phyloP scores from a whole-genome alignment of 2,329 filamentous ascomycete species.

The Lachnellula cervina region DNA sequence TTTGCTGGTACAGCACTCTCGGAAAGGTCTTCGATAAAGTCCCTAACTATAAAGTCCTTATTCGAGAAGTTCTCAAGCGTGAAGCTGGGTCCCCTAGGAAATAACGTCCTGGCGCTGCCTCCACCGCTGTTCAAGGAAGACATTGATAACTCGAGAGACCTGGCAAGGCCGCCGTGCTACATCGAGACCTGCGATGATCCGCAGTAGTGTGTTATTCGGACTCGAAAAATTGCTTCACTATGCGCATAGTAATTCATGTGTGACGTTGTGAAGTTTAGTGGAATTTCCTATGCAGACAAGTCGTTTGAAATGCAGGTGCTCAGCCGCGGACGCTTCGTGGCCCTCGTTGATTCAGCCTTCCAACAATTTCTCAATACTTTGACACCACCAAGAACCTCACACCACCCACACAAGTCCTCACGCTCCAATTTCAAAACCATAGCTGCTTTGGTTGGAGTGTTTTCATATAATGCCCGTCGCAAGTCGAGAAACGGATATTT shows the following conservation, averaged over 20 bases:
- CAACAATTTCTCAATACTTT: slow-evolving; percentile 2
- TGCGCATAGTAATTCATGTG: background rate
- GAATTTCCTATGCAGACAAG: background rate
- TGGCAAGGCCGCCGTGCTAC: slow-evolving; percentile 15
- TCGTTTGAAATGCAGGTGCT: background rate
- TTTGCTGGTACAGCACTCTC: slow-evolving; percentile 75
- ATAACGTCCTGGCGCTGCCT: slow-evolving; percentile 46
- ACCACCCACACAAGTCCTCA: background rate
- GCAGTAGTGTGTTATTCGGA: background rate
- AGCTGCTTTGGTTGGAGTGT: background rate
- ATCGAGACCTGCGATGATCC: slow-evolving; percentile 15
- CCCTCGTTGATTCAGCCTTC: slow-evolving; percentile 14
- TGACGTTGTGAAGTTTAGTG: background rate
- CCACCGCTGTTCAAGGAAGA: slow-evolving; percentile 23
- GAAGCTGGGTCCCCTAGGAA: slow-evolving; percentile 76
- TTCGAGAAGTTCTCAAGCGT: slow-evolving; percentile 82
- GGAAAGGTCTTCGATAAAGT: slow-evolving; percentile 91
- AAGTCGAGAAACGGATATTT: slow-evolving; percentile 36
- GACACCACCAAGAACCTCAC: slow-evolving; percentile 1
- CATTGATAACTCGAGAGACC: slow-evolving; percentile 21
- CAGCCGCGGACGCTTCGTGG: slow-evolving; percentile 12
- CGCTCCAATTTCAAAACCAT: background rate
- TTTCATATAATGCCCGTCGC: slow-evolving; percentile 22
- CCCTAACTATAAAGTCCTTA: slow-evolving; percentile 95
- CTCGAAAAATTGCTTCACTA: background rate